Evolutionary conservation across 805 yeast species (phyloP).

Genomic region (Wickerhamiella kurtzmanii): DNA sequence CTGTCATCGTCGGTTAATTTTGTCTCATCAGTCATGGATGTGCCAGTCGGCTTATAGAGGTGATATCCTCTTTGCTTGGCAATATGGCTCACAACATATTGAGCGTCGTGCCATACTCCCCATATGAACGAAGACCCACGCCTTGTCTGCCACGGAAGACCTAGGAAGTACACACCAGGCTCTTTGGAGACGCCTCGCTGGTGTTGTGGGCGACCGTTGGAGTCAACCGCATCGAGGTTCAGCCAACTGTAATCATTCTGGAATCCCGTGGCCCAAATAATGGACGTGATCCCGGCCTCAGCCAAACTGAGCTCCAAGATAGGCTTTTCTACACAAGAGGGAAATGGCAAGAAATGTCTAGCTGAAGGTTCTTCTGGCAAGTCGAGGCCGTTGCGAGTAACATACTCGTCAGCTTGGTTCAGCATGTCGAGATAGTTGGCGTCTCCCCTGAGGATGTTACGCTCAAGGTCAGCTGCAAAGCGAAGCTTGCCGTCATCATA

Average conservation of each 20-base stretch:
- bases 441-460: conserved; percentile 10
- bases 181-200: conserved; percentile 12
- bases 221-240: conserved; percentile 4
- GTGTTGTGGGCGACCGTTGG: conserved; percentile 8
- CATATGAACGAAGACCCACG: conserved; percentile 17
- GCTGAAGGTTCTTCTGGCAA: conserved; percentile 14
- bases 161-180: conserved; percentile 14
- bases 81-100: conserved; percentile 11
- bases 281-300: conserved; percentile 6
- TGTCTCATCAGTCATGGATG: neutral
- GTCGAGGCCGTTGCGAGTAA: conserved; percentile 8
- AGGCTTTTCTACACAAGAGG: conserved; percentile 8
- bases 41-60: conserved; percentile 3
- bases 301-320: conserved; percentile 8
- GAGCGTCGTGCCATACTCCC: conserved; percentile 17
- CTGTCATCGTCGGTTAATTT: too few species aligned
- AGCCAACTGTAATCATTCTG: conserved; percentile 12
- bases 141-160: conserved; percentile 16
- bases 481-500: conserved; percentile 5
- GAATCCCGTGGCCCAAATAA: conserved; percentile 17
- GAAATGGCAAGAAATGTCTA: conserved; percentile 8
- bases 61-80: conserved; percentile 9
- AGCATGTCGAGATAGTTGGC: conserved; percentile 12
- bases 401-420: conserved; percentile 11
- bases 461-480: conserved; percentile 8